Conservation (phyloP, 352 stramenopile genomes). For the Phytophthora pisi region DNA sequence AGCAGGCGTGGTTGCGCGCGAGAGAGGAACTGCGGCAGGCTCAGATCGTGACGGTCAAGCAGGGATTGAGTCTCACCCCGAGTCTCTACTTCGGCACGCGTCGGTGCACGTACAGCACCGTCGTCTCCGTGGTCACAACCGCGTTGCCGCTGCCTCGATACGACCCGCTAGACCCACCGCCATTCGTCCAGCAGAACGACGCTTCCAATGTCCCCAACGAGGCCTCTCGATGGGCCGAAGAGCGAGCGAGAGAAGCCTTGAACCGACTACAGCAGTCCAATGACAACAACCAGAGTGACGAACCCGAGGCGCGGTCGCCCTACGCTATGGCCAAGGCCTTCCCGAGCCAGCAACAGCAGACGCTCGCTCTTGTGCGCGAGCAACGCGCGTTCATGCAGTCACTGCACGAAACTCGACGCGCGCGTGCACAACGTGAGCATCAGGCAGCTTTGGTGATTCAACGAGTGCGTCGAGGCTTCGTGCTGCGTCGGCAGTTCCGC, state of each 20-base stretch:
- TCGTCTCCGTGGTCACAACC: slow-evolving; percentile 74
- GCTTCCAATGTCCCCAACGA: slow-evolving; percentile 4
- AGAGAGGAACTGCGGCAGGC: slow-evolving; percentile 56
- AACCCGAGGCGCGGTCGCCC: slow-evolving; percentile 14
- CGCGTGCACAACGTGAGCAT: slow-evolving; percentile 44
- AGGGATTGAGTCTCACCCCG: slow-evolving; percentile 55
- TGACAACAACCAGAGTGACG: slow-evolving; percentile 30
- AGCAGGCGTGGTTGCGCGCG: slow-evolving; percentile 55
- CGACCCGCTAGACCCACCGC: slow-evolving; percentile 13
- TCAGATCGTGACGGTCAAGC: slow-evolving; percentile 64
- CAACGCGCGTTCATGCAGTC: slow-evolving; percentile 55
- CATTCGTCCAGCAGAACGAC: not conserved
- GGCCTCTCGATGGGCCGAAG: slow-evolving; percentile 30
- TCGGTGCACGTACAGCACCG: slow-evolving; percentile 74
- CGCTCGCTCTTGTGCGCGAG: slow-evolving; percentile 45
- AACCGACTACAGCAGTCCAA: slow-evolving; percentile 2
- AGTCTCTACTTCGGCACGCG: slow-evolving; percentile 78
- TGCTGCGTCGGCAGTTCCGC: slow-evolving; percentile 54
- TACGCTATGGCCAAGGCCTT: slow-evolving; percentile 23
- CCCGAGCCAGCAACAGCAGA: slow-evolving; percentile 31
- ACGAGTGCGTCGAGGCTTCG: slow-evolving; percentile 56
- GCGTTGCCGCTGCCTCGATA: slow-evolving; percentile 38
- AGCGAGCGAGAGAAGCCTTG: slow-evolving; percentile 17
- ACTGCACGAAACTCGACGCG: slow-evolving; percentile 35
- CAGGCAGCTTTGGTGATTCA: slow-evolving; percentile 59